Base-by-base conservation (phyloP, 768 basidiomycete species). In the Filobasidium wieringae region DNA sequence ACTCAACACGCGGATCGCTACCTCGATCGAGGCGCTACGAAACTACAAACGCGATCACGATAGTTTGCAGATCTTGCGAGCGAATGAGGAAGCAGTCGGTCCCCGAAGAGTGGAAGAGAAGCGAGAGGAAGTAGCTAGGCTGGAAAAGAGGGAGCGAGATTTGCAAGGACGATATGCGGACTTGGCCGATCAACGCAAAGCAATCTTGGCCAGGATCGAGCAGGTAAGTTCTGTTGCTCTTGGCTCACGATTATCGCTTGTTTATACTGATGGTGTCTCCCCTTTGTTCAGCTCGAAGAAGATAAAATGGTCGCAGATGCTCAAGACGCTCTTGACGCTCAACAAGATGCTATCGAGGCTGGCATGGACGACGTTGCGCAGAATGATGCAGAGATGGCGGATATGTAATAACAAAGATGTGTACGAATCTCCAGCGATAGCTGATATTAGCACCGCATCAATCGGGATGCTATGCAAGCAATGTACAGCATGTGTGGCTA, bases 151-250 rank as follows among this genome's bases (percentile, higher is more conserved):
- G 64, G 95, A 96, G 75, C 76, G 79, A 54, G 74, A 81, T 65
- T 75, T 95, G 64, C 95, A 99, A 75, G 80, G 80, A 63, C 77
- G 82, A 50, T 95, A 93, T 73, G 82, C 81, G n/a, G 91, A 91
- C 64, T 72, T 97, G 61, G 82, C 84, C 57, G 76, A 78, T 57
- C 85, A 90, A 74, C 54, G 73, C 53, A 62, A 65, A 50, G 68
- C 69, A 51, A 53, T 69, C 61, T 19, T 64, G 43, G 68, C 58
- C 17, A 57, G 55, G 39, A 66, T 77, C 58, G 70, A 74, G 56
- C 61, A 66, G 67, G 68, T 69, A 45, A 62, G 69, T 63, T 12
- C 26, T 32, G 37, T 1, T 19, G 34, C 22, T 17, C 34, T 1
- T 26, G 17, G 22, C 17, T 32, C 4, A 1, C 11, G 26, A 33